Conservation (phyloP, 1,284 basidiomycete species). For the Puccinia triticina region DNA sequence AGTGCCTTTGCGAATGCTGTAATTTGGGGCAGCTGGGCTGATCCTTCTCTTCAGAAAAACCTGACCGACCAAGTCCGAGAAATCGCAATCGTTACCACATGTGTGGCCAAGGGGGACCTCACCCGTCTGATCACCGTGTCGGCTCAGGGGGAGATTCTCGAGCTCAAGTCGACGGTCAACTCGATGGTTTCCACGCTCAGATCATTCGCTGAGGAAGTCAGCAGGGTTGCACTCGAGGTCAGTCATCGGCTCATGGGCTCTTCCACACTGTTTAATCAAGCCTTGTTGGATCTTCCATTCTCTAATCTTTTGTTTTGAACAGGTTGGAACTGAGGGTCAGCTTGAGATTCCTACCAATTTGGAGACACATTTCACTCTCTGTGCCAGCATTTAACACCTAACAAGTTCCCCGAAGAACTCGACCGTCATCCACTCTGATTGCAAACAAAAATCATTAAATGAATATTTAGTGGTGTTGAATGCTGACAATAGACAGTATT, state of each 20-base stretch:
- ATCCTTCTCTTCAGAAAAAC: constrained; percentile 63
- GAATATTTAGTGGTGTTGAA: too few relatives aligned
- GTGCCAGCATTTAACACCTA: background rate
- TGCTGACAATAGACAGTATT: too few relatives aligned
- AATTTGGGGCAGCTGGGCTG: background rate
- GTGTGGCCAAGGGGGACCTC: constrained; percentile 70
- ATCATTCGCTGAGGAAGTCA: constrained; percentile 76
- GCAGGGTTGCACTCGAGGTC: constrained; percentile 59
- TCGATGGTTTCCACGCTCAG: constrained; percentile 84
- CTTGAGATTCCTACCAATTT: constrained; percentile 91
- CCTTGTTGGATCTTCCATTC: constrained; percentile 31
- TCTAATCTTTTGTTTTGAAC: constrained; percentile 46
- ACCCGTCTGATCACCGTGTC: constrained; percentile 67
- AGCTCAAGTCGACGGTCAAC: constrained; percentile 82
- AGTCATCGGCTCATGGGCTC: constrained; percentile 40
- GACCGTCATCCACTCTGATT: background rate
- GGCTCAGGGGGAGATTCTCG: constrained; percentile 89
- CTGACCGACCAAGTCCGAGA: constrained; percentile 90
- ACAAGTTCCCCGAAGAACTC: background rate
- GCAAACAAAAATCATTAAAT: too few relatives aligned
- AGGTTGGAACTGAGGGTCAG: constrained; percentile 87
- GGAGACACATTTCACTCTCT: constrained; percentile 62
- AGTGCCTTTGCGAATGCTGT: too few relatives aligned
- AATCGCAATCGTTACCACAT: constrained; percentile 88
- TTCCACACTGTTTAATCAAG: constrained; percentile 52